phyloP scores from a whole-genome alignment of 768 basidiomycete species.

The Mycena rebaudengoi region DNA sequence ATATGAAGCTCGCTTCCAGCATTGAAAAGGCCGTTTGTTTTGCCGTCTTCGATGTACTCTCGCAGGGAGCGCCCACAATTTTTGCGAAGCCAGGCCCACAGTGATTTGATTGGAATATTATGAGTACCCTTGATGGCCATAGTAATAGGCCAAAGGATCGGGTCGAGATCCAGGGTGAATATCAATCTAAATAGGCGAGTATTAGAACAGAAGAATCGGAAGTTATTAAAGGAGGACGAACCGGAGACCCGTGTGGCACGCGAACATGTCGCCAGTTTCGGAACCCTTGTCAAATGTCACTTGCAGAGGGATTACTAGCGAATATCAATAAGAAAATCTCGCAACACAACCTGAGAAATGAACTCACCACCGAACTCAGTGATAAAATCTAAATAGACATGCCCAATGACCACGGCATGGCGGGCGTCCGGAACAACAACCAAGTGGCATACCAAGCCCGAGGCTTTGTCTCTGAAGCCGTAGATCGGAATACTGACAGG shows the following conservation, averaged over 20 bases:
- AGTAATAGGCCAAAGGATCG: constrained; percentile 18
- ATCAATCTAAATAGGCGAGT: not conserved
- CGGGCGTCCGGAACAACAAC: constrained; percentile 24
- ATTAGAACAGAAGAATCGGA: not conserved
- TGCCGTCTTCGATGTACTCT: not conserved
- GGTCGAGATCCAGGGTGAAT: constrained; percentile 25
- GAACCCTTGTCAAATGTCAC: constrained; percentile 27
- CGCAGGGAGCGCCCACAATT: constrained; percentile 6
- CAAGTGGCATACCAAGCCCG: constrained; percentile 3
- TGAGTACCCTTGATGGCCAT: constrained; percentile 27
- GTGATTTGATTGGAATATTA: constrained; percentile 33
- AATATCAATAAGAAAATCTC: not conserved
- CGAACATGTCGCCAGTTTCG: constrained; percentile 24
- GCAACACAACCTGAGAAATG: not conserved
- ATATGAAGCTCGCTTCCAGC: not conserved
- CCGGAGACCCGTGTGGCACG: constrained; percentile 16
- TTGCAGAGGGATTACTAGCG: constrained; percentile 26
- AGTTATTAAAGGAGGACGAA: not conserved
- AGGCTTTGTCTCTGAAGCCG: constrained; percentile 19
- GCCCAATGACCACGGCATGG: constrained; percentile 13
- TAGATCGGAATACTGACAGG: constrained; percentile 26
- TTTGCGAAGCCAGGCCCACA: constrained; percentile 31
- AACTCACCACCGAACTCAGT: constrained; percentile 20
- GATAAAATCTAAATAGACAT: constrained; percentile 27
- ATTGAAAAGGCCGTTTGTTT: not conserved